These are phyloP conservation scores for Heliocybe sulcata DNA, from an alignment of 1,284 basidiomycete species.

Conservation along the genomic window DNA sequence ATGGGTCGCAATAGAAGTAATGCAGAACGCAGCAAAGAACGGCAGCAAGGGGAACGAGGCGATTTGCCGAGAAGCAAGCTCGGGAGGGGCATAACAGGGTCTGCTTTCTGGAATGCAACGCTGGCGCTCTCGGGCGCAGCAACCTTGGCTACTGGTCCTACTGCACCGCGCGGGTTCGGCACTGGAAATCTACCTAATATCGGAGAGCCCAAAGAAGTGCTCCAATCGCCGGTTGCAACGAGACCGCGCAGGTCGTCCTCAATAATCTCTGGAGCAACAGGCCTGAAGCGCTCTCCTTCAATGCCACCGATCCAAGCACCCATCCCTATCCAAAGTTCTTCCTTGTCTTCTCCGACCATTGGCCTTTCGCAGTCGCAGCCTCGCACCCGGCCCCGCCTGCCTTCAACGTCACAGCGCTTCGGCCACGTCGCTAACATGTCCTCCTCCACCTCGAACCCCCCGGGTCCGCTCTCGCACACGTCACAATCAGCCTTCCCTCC, in stretches of 20 bases:
- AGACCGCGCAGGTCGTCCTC: not conserved
- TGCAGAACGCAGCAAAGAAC: not conserved
- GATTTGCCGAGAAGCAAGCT: not conserved
- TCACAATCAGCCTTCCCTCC: constrained; percentile 10
- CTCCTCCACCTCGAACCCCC: not conserved
- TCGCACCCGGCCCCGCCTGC: not conserved
- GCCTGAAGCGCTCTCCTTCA: not conserved
- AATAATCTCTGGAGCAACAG: not conserved
- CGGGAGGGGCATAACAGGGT: not conserved
- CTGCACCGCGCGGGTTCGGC: not conserved
- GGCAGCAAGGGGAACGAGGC: not conserved
- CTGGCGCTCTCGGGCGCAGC: not conserved
- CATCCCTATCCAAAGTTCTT: not conserved
- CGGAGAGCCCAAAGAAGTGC: not conserved
- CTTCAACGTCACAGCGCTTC: not conserved
- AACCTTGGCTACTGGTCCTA: not conserved
- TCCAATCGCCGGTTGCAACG: not conserved
- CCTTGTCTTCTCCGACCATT: not conserved
- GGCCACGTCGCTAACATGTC: not conserved
- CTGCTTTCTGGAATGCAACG: not conserved
- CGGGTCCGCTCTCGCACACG: not conserved
- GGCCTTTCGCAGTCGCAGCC: constrained; percentile 3
- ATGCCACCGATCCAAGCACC: not conserved
- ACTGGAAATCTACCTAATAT: not conserved
- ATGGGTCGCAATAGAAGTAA: not conserved